Percentiles rank a stretch among this genome's conserved stretches.
Conservation (phyloP, 139 green algal genomes). For the Chlamydomonas applanata region DNA sequence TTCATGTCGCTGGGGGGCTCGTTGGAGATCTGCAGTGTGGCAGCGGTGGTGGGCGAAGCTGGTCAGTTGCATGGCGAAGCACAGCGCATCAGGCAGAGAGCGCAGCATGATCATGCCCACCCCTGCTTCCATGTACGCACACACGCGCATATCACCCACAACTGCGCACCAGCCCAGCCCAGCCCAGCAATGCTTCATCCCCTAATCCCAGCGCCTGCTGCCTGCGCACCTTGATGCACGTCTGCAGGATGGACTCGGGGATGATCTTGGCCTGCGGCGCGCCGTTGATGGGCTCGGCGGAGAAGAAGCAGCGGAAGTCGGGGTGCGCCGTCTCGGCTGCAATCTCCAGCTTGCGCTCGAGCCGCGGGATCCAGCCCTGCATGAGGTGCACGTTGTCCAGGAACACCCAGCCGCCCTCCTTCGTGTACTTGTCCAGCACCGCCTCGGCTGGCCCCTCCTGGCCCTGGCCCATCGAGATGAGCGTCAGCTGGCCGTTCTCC, state of each 20-base stretch:
- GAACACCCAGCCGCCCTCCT: constrained; percentile 87
- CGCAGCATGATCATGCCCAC: too few relatives aligned
- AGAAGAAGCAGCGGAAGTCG: constrained; percentile 91
- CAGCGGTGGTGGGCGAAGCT: too few relatives aligned
- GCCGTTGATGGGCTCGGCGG: constrained; percentile 85
- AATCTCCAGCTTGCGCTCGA: constrained; percentile 85
- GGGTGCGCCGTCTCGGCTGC: constrained; percentile 74
- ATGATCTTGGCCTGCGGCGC: constrained; percentile 78
- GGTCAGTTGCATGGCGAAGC: too few relatives aligned
- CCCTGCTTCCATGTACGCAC: too few relatives aligned
- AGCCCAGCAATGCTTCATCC: too few relatives aligned
- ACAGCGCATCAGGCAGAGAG: too few relatives aligned
- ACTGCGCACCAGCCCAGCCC: too few relatives aligned
- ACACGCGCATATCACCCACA: too few relatives aligned
- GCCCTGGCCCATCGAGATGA: constrained; percentile 86
- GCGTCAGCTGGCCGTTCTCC: constrained; percentile 75
- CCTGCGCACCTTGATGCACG: constrained; percentile 55
- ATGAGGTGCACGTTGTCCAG: constrained; percentile 92
- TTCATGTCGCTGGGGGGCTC: constrained; percentile 85
- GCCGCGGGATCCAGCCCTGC: constrained; percentile 82
- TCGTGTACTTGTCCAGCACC: constrained; percentile 81
- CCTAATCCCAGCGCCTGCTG: background rate
- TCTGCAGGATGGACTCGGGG: constrained; percentile 82
- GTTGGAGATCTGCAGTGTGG: constrained; percentile 68
- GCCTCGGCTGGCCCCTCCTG: constrained; percentile 81